Percentiles rank a stretch among this genome's conserved stretches.
These are phyloP conservation scores for Ajuga chamaepitys DNA, from an alignment of 257 asterid genomes.

Conservation along the genomic window DNA sequence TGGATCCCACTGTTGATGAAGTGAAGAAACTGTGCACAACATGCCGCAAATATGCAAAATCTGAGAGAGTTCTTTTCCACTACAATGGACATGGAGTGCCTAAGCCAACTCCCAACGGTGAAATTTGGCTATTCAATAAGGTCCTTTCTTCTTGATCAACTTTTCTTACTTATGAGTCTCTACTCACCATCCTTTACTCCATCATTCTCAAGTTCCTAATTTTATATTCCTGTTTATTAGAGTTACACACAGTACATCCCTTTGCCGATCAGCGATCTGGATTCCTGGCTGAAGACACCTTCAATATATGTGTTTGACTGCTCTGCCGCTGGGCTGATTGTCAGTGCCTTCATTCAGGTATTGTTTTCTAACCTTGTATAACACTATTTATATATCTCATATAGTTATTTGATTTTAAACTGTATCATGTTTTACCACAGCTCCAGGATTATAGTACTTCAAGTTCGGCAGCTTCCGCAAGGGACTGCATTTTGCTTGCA, in stretches of 20 bases:
- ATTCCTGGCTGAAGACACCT: conserved; percentile 96
- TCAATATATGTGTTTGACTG: conserved; percentile 97
- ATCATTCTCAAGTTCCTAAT: conserved; percentile 4
- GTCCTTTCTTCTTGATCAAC: conserved; percentile 24
- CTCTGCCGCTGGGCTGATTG: conserved; percentile 97
- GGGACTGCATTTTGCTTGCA: conserved; percentile 80
- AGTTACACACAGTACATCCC: conserved; percentile 98
- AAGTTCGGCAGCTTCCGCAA: conserved; percentile 36
- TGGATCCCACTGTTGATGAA: conserved; percentile 96
- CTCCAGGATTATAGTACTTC: conserved; percentile 72
- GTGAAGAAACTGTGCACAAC: conserved; percentile 88
- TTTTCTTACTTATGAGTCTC: conserved; percentile 5
- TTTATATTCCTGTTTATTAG: conserved; percentile 39
- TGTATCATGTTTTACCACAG: conserved; percentile 31
- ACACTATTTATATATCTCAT: neutral
- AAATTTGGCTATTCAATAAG: conserved; percentile 97
- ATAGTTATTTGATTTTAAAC: neutral
- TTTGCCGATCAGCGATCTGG: conserved; percentile 78
- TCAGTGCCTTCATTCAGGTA: conserved; percentile 85
- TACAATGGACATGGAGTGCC: conserved; percentile 99
- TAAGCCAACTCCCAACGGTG: conserved; percentile 94
- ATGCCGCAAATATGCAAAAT: conserved; percentile 90
- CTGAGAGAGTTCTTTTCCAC: conserved; percentile 96
- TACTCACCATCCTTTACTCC: neutral
- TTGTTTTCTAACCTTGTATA: neutral